Evolutionary conservation across 116 monocot species (phyloP).

Genomic region (Posidonia oceanica): DNA sequence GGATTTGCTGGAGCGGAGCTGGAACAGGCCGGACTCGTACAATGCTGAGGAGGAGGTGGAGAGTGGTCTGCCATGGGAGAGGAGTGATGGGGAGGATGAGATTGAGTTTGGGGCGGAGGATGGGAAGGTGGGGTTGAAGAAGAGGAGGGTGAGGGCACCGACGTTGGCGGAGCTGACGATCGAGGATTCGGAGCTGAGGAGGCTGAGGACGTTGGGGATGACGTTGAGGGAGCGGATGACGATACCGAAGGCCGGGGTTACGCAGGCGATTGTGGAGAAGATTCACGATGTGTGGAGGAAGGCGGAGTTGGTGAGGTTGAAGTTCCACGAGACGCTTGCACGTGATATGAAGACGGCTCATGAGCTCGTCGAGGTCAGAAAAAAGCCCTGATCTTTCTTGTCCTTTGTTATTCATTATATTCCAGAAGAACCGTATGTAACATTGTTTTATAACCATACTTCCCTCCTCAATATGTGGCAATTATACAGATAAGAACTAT

Average conservation of each 20-base stretch:
- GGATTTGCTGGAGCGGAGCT: constrained; percentile 56
- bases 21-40: constrained; percentile 42
- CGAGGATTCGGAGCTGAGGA: constrained; percentile 52
- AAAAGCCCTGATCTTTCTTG: not conserved
- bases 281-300: constrained; percentile 65
- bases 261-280: constrained; percentile 44
- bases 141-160: constrained; percentile 48
- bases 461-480: no score
- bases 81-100: constrained; percentile 6
- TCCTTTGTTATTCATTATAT: no score
- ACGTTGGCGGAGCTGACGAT: constrained; percentile 65
- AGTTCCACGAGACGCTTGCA: constrained; percentile 62
- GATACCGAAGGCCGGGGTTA: constrained; percentile 68
- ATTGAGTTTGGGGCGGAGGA: constrained; percentile 2
- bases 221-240: constrained; percentile 51
- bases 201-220: constrained; percentile 44
- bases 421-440: no score
- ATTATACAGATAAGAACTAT: no score
- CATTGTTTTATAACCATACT: no score
- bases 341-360: constrained; percentile 75
- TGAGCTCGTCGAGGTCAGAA: constrained; percentile 72
- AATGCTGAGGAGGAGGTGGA: not conserved
- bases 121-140: constrained; percentile 9
- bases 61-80: constrained; percentile 54
- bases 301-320: constrained; percentile 58